These are phyloP conservation scores for Spinellus fusiger DNA, from an alignment of 192 early-diverging fungal genomes.

Conservation along the genomic window DNA sequence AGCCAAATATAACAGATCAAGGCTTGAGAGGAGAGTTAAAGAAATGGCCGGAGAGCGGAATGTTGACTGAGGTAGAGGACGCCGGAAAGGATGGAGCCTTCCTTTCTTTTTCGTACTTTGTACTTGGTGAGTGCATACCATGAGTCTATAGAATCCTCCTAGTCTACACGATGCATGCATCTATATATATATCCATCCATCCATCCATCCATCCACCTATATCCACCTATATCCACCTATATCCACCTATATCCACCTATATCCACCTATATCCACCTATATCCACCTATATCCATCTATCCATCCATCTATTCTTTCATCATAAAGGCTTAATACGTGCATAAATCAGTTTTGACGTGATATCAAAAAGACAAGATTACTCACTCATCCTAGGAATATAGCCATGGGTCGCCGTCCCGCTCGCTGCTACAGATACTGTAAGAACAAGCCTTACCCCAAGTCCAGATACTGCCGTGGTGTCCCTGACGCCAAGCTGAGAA, in stretches of 20 bases:
- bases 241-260: too few relatives aligned
- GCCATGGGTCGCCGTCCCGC: slow-evolving; percentile 98
- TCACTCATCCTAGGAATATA: slow-evolving; percentile 2
- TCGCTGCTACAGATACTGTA: slow-evolving; percentile 98
- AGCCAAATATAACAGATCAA: too few relatives aligned
- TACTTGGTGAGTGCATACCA: neutral
- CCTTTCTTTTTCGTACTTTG: slow-evolving; percentile 1
- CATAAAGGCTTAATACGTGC: neutral
- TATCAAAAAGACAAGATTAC: too few relatives aligned
- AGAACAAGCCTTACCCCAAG: slow-evolving; percentile 99
- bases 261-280: too few relatives aligned
- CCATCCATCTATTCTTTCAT: neutral
- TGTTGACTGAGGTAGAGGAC: neutral
- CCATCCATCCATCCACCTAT: too few relatives aligned
- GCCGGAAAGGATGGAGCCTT: neutral
- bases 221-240: too few relatives aligned
- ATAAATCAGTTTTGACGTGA: neutral
- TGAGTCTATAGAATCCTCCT: neutral
- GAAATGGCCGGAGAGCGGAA: neutral
- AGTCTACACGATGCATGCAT: neutral
- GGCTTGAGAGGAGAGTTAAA: too few relatives aligned
- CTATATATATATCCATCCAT: too few relatives aligned
- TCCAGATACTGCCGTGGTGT: slow-evolving; percentile 98
- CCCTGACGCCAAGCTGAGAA: slow-evolving; percentile 97
- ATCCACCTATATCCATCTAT: too few relatives aligned